These are phyloP conservation scores for Wickerhamomyces sydowiorum DNA, from an alignment of 805 yeast species.

Conservation along the genomic window DNA sequence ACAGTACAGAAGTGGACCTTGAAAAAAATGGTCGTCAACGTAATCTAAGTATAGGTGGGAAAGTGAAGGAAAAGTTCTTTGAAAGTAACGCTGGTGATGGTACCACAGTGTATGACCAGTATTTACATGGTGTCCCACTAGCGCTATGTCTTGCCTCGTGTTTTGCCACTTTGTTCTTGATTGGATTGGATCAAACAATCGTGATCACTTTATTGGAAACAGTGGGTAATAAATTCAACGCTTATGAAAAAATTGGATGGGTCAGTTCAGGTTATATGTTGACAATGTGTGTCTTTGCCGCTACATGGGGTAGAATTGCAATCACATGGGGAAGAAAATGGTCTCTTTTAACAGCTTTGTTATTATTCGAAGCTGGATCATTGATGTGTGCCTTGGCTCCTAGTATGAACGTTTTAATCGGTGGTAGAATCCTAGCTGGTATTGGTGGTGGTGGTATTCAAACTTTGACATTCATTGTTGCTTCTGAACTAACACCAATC, in stretches of 20 bases:
- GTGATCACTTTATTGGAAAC: conserved; percentile 42
- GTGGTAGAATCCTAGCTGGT: conserved; percentile 64
- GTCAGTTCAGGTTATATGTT: conserved; percentile 46
- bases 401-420: conserved; percentile 54
- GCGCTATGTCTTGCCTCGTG: conserved; percentile 12
- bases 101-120: conserved; percentile 1
- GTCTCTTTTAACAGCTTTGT: conserved; percentile 38
- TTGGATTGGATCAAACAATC: conserved; percentile 54
- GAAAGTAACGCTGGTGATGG: conserved; percentile 2
- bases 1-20: too few species aligned
- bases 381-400: conserved; percentile 46
- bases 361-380: conserved; percentile 55
- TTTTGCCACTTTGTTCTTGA: conserved; percentile 20
- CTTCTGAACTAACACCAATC: conserved; percentile 41
- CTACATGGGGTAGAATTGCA: conserved; percentile 50
- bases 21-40: too few species aligned
- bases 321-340: conserved; percentile 51
- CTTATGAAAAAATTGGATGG: conserved; percentile 52
- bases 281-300: conserved; percentile 45
- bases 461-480: conserved; percentile 45
- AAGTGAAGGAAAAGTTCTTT: conserved; percentile 2
- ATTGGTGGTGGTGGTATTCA: conserved; percentile 66
- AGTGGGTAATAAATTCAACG: conserved; percentile 43
- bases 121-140: conserved; percentile 5
- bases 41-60: too few species aligned